These are phyloP conservation scores for Amphichorda felina DNA, from an alignment of 2,329 filamentous ascomycete genomes.

Conservation along the genomic window DNA sequence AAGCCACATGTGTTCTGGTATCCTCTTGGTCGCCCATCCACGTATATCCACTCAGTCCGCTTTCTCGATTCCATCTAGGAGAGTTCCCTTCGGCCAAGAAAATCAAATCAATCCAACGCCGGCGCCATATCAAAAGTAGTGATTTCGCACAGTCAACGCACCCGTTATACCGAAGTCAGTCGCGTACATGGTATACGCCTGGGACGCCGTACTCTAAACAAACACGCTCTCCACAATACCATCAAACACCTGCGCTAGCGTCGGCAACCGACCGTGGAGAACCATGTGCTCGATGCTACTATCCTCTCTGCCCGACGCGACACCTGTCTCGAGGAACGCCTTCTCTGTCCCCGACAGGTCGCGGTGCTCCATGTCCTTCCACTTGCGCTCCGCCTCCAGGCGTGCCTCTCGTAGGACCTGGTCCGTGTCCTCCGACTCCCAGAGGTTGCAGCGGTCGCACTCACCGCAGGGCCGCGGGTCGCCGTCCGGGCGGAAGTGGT, in stretches of 20 bases:
- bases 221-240: constrained; percentile 30
- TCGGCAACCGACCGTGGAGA: constrained; percentile 20
- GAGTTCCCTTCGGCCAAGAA: too few species aligned
- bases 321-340: constrained; percentile 43
- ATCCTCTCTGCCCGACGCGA: constrained; percentile 13
- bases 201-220: constrained; percentile 13
- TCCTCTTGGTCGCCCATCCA: too few species aligned
- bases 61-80: too few species aligned
- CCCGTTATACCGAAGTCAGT: too few species aligned
- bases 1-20: too few species aligned
- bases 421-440: constrained; percentile 65
- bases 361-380: constrained; percentile 53
- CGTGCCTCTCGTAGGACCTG: constrained; percentile 56
- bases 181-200: background rate
- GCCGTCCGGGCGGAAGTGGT: constrained; percentile 79
- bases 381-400: constrained; percentile 58
- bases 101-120: too few species aligned
- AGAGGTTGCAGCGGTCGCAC: constrained; percentile 72
- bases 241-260: constrained; percentile 31
- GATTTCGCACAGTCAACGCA: too few species aligned
- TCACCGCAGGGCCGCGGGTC: constrained; percentile 61
- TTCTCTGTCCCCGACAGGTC: constrained; percentile 43
- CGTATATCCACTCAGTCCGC: too few species aligned
- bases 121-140: too few species aligned
- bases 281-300: constrained; percentile 18